Evolutionary conservation across 2,329 filamentous ascomycete genomes (phyloP).

Genomic region (Zasmidium citrigriseum): DNA sequence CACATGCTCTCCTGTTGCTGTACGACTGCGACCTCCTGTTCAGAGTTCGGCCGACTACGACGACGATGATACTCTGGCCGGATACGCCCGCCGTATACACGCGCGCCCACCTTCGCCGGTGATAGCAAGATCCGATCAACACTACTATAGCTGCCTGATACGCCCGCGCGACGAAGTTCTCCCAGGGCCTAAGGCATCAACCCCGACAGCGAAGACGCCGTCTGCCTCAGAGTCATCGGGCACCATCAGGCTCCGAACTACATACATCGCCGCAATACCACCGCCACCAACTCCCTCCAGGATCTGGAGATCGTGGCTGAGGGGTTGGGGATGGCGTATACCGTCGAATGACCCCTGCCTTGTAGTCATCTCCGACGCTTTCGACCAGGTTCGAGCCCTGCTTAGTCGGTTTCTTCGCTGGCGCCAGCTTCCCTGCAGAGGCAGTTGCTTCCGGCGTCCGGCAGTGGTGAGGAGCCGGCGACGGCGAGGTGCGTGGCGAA

Average conservation of each 20-base stretch:
- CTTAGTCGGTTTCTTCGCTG: slow-evolving; percentile 33
- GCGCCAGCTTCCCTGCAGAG: slow-evolving; percentile 31
- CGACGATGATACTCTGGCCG: slow-evolving; percentile 14
- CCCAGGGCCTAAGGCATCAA: slow-evolving; percentile 8
- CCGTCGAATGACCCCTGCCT: slow-evolving; percentile 6
- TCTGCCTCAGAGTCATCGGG: slow-evolving; percentile 3
- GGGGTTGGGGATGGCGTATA: slow-evolving; percentile 6
- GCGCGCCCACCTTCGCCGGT: slow-evolving; percentile 7
- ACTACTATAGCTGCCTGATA: slow-evolving; percentile 2
- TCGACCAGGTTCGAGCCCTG: slow-evolving; percentile 32
- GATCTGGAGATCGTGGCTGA: slow-evolving; percentile 7
- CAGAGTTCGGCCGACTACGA: slow-evolving; percentile 1
- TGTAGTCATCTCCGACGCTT: slow-evolving; percentile 4
- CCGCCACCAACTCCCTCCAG: slow-evolving; percentile 8
- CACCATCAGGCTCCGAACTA: neutral
- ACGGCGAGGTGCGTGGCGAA: neutral
- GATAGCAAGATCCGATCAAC: slow-evolving; percentile 2
- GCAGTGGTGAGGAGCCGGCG: too few species aligned
- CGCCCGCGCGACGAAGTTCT: slow-evolving; percentile 14
- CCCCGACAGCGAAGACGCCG: slow-evolving; percentile 6
- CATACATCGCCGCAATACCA: slow-evolving; percentile 5
- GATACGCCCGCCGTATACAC: slow-evolving; percentile 4
- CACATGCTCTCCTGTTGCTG: neutral
- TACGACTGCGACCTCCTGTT: neutral
- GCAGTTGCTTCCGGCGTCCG: slow-evolving; percentile 33